Conservation (phyloP, 2,329 filamentous ascomycete genomes). For the Alternaria ethzedia region DNA sequence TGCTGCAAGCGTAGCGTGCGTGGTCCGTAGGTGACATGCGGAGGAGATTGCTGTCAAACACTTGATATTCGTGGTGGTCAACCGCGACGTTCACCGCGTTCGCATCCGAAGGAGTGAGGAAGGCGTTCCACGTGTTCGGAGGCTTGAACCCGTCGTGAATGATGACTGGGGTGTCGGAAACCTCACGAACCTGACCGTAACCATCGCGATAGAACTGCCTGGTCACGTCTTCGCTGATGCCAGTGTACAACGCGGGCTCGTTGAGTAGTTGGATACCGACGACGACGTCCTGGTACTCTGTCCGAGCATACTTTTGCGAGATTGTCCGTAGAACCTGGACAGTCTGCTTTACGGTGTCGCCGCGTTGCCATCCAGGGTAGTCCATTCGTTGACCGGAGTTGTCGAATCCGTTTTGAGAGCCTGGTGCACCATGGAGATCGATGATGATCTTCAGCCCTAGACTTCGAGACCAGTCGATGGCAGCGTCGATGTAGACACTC, state of each 20-base stretch:
- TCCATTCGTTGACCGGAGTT: constrained; percentile 62
- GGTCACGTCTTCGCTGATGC: constrained; percentile 54
- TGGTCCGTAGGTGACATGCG: constrained; percentile 61
- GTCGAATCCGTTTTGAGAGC: constrained; percentile 67
- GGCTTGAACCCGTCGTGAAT: constrained; percentile 64
- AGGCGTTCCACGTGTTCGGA: constrained; percentile 66
- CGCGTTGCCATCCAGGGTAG: constrained; percentile 55
- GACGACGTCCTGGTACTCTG: constrained; percentile 64
- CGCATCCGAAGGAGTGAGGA: constrained; percentile 60
- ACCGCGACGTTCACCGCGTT: constrained; percentile 63
- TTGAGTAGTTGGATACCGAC: constrained; percentile 64
- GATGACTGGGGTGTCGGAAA: constrained; percentile 59
- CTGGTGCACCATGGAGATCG: constrained; percentile 64
- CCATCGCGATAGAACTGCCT: constrained; percentile 64
- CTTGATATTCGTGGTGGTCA: constrained; percentile 74
- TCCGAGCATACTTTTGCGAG: constrained; percentile 62
- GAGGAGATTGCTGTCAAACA: constrained; percentile 62
- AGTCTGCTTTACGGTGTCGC: constrained; percentile 58
- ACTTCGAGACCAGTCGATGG: constrained; percentile 63
- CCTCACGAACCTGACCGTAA: constrained; percentile 55
- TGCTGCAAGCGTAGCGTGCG: constrained; percentile 62
- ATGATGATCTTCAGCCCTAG: constrained; percentile 64
- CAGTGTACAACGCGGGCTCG: constrained; percentile 57
- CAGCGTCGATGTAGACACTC: constrained; percentile 61
- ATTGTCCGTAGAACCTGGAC: constrained; percentile 64